Evolutionary conservation across 208 protist genomes (phyloP), one percentile per base, ranked within the genome.

Genomic region (Trypanosoma conorhini): DNA sequence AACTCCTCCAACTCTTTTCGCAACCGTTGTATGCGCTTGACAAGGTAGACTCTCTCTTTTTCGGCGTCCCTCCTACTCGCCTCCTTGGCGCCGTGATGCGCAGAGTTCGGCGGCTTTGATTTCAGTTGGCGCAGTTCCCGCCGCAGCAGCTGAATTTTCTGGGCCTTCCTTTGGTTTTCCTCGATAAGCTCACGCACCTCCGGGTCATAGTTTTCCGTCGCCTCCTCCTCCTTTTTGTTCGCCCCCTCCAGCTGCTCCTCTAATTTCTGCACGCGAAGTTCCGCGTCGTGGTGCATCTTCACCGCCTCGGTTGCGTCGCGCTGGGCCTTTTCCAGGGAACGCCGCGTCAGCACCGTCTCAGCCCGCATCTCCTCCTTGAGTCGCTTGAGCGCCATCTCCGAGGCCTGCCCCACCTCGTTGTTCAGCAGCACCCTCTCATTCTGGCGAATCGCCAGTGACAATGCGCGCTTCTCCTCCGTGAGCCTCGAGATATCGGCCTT

Each of bases 401-500:
- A 77, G 30, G 83, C 78, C 33, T 67, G 26, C 65, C 83, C 35
- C 33, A 70, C 48, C 22, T 40, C 73, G 60, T 80, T 81, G 61
- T 81, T 74, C 12, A 91, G 24, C 22, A 94, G 74, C 26, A 91
- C 75, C 70, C 87, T 89, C 58, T 94, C 88, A 67, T 94, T 94
- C 67, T 80, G 86, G 50, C 85, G 85, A 63, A 94, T 79, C 60
- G 83, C 77, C 2, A 89, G 78, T 59, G 77, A 75, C 5, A 89
- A 72, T 48, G 82, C 80, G 33, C 85, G 83, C 62, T 89, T 72
- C 59, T 91, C 83, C 40, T 88, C 79, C 8, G 33, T 74, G 48
- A 89, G 77, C 33, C 61, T 62, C 17, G 66, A 57, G 46, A 94
- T 88, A 63, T 94, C 83, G 54, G 75, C 31, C 63, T 85, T 87